phyloP scores from a whole-genome alignment of 2,329 filamentous ascomycete genomes.

The Hypoxylon rubiginosum region DNA sequence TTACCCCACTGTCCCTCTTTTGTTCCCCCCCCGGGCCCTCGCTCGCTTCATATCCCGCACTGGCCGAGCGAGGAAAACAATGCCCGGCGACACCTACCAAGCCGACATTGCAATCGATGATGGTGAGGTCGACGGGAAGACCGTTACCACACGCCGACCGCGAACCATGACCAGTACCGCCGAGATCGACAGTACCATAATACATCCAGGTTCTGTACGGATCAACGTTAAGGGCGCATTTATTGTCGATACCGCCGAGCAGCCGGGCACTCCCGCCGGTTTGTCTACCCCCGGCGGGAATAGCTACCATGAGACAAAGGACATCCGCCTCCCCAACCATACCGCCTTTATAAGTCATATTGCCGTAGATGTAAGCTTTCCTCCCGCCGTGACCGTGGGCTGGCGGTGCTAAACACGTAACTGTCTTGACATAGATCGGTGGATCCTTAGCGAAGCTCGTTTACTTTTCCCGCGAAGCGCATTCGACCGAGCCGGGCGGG shows the following conservation, averaged over 20 bases:
- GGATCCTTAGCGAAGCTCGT: constrained; percentile 96
- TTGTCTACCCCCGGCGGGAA: constrained; percentile 52
- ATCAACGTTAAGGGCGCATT: constrained; percentile 98
- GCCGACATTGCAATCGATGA: constrained; percentile 42
- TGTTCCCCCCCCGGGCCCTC: not conserved
- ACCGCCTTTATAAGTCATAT: constrained; percentile 96
- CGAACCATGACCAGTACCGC: constrained; percentile 64
- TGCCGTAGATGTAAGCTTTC: constrained; percentile 84
- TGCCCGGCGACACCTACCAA: constrained; percentile 38
- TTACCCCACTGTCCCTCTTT: constrained; percentile 8
- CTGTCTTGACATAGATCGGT: constrained; percentile 76
- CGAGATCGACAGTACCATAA: constrained; percentile 72
- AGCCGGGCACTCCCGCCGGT: constrained; percentile 64
- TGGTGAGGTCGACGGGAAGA: constrained; percentile 30
- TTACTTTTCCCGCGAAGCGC: constrained; percentile 92
- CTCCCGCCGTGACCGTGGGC: constrained; percentile 29
- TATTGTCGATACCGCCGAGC: constrained; percentile 87
- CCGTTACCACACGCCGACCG: constrained; percentile 45
- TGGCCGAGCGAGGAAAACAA: constrained; percentile 12
- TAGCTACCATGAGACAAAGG: constrained; percentile 79
- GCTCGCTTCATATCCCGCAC: not conserved
- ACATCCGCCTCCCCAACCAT: constrained; percentile 96
- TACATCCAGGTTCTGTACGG: constrained; percentile 78
- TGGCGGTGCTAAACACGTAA: constrained; percentile 15
- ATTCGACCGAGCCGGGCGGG: constrained; percentile 84